Evolutionary conservation across 208 protist genomes (phyloP), one percentile per base, ranked within the genome.

Genomic region (Trichomonas gallinae): DNA sequence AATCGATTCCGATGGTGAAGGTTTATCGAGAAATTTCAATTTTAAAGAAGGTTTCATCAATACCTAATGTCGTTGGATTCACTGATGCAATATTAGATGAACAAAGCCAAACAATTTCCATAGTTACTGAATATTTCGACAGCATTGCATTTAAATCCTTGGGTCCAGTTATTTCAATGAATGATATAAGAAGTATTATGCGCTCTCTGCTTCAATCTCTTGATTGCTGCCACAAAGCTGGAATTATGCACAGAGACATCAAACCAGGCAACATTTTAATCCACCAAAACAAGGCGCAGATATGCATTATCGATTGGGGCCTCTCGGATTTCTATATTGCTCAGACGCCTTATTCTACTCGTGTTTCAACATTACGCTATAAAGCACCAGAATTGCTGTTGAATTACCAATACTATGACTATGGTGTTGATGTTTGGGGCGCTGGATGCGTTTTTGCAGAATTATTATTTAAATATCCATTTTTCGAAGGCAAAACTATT

Each of bases 221-320:
- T 2, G 44, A 93, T 51, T 93, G 15, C 6, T 93, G 44, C 4
- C 44, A 48, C 17, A 23, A 36, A 34, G 36, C 48, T 58, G 99
- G 99, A 40, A 99, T 99, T 93, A 99, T 99, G 98, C 99, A 99
- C 97, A 98, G 99, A 87, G 99, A 99, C 96, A 99, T 99, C 82
- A 99, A 99, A 97, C 99, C 99, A 44, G 99, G 99, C 96, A 99
- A 99, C 96, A 98, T 99, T 31, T 99, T 99, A 98, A 99, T 99
- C 97, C 99, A 99, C 96, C 99, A 99, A 97, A 97, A 98, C 85
- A 98, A 98, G 46, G 97, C 98, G 13, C 93, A 97, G 85, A 97
- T 99, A 82, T 97, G 99, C 26, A 98, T 99, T 4, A 99, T 99
- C 96, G 97, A 98, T 88, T 98, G 98, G 97, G 98, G 99, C 44